Conservation (phyloP, 2,329 filamentous ascomycete genomes). For the Colletotrichum spinosum region DNA sequence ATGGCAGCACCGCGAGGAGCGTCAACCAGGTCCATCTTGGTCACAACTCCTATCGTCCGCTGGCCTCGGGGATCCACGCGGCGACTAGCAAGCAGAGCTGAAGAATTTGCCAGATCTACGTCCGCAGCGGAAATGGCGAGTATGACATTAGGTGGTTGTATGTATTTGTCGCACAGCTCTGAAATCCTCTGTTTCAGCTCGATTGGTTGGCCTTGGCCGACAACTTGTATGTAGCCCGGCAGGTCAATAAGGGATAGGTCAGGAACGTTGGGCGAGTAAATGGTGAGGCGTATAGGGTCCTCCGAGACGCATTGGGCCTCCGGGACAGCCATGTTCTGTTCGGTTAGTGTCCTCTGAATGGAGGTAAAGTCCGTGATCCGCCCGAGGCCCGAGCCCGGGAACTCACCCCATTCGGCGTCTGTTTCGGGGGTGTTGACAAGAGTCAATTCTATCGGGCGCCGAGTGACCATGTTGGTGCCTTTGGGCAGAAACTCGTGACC, state of each 20-base stretch:
- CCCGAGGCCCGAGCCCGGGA: conserved; percentile 88
- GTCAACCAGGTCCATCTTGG: conserved; percentile 98
- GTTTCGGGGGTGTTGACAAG: conserved; percentile 94
- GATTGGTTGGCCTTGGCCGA: conserved; percentile 87
- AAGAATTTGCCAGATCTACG: conserved; percentile 96
- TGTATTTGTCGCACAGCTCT: conserved; percentile 98
- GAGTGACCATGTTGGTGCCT: conserved; percentile 98
- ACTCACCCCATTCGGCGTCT: conserved; percentile 92
- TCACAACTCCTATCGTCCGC: conserved; percentile 97
- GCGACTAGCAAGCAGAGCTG: conserved; percentile 87
- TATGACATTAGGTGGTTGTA: conserved; percentile 94
- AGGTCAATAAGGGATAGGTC: conserved; percentile 96
- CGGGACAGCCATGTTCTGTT: conserved; percentile 93
- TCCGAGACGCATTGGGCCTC: conserved; percentile 93
- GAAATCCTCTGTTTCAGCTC: conserved; percentile 96
- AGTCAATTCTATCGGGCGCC: conserved; percentile 94
- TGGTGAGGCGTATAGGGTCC: conserved; percentile 94
- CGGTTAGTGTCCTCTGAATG: conserved; percentile 93
- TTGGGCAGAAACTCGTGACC: conserved; percentile 98
- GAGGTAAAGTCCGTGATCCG: conserved; percentile 92
- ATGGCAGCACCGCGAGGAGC: conserved; percentile 81
- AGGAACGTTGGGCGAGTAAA: conserved; percentile 94
- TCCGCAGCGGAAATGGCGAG: conserved; percentile 97
- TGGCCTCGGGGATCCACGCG: conserved; percentile 95
- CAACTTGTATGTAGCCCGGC: conserved; percentile 97